Base-by-base conservation (phyloP, 257 asterid genomes). In the Mentha longifolia region DNA sequence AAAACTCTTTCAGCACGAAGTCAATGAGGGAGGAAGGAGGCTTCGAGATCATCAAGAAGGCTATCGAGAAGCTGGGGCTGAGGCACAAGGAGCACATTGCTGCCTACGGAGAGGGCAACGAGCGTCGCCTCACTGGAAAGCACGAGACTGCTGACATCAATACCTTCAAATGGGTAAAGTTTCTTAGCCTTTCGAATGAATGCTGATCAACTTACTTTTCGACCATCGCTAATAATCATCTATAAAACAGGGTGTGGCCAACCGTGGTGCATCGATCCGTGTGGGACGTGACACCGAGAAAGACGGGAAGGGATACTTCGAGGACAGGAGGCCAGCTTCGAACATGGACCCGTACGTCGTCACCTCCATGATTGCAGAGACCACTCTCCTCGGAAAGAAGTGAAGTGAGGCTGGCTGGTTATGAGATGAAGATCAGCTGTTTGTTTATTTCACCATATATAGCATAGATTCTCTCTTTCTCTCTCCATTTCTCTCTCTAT, bases 81-180 rank as follows among this genome's bases (percentile, higher is more conserved):
- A 88, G 80, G 82, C 98, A 89, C 87, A 90, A 88, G 78, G 95
- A 92, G 14, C 98, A 92, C 70, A 90, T 90, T 63, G 92, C 96
- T 66, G 96, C 92, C 4, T 91, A 92, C 10, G 96, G 97, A 3
- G 92, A 87, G 78, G 96, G 96, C 81, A 91, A 91, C 17, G 95
- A 92, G 69, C 94, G 95, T 7, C 95, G 96, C 37, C 92, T 92
- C 69, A 92, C 98, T 33, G 98, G 98, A 15, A 80, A 70, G 35
- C 98, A 92, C 15, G 98, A 92, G 70, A 92, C 96, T 14, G 96
- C 98, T 1, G 83, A 84, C 52, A 89, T 92, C 41, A 73, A 84
- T 74, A 75, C 88, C 68, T 92, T 89, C 76, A 67, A 75, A 85
- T 92, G 98, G 98, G 97, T 89, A 84, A 49, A 17, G 11, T 16